Percentiles rank a stretch among this genome's conserved stretches.
Conservation (phyloP, 2,329 filamentous ascomycete species). For the Fusarium ramigenum region DNA sequence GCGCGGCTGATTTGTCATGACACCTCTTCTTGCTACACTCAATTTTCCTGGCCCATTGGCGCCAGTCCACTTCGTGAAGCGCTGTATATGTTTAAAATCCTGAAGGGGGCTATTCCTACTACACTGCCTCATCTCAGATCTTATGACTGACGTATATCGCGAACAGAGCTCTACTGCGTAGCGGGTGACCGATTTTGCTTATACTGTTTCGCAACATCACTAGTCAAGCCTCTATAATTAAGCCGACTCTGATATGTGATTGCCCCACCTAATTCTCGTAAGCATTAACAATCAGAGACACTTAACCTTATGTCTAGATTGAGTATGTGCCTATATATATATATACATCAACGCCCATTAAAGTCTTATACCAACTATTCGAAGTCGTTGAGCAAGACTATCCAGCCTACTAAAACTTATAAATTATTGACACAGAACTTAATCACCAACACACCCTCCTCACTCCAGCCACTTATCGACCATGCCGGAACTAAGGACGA, state of each 20-base stretch:
- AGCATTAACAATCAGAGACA: neutral
- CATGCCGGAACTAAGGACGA: neutral
- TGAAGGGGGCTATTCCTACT: neutral
- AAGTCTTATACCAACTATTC: neutral
- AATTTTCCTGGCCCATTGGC: neutral
- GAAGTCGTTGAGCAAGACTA: neutral
- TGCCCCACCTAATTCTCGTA: neutral
- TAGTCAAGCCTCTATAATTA: accelerated
- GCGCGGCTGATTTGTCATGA: neutral
- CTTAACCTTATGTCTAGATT: neutral
- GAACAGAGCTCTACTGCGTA: neutral
- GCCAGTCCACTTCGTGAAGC: neutral
- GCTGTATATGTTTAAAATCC: accelerated
- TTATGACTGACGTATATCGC: accelerated
- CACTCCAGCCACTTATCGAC: neutral
- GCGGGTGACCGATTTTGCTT: neutral
- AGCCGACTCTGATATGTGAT: neutral
- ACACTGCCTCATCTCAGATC: accelerated
- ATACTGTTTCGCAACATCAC: neutral
- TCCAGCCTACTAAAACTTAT: neutral
- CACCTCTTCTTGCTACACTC: neutral
- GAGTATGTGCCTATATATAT: neutral
- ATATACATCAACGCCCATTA: neutral
- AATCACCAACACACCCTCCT: accelerated
- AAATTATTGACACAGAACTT: neutral